These are phyloP conservation scores for Paraphaeosphaeria sporulosa DNA, from an alignment of 2,329 filamentous ascomycete species.

Conservation along the genomic window DNA sequence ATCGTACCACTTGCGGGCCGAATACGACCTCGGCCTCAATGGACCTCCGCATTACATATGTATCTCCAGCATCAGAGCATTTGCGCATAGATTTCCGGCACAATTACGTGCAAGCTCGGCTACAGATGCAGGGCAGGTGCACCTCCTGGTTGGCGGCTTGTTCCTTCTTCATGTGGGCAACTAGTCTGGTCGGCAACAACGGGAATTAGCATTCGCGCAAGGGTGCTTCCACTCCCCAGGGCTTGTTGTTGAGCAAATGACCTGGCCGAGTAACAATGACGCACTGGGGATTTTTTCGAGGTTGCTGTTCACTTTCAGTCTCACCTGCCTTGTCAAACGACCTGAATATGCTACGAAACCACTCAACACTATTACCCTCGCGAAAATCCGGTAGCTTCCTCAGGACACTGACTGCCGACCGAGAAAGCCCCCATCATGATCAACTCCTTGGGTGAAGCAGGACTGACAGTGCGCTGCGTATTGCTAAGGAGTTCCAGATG, in stretches of 20 bases:
- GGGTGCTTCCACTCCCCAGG: no score
- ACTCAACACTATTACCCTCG: background rate
- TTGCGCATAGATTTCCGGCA: background rate
- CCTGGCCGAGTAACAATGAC: background rate
- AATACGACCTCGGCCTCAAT: background rate
- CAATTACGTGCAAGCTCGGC: background rate
- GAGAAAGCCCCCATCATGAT: background rate
- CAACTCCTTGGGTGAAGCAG: background rate
- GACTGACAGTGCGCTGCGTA: background rate
- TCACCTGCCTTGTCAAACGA: background rate
- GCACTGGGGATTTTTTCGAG: no score
- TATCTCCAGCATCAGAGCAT: background rate
- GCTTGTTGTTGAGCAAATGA: no score
- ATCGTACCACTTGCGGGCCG: constrained; percentile 1
- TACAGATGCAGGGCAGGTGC: background rate
- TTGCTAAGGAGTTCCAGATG: background rate
- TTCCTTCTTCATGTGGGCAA: background rate
- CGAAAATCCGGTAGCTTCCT: background rate
- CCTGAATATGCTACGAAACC: background rate
- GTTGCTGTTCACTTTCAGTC: background rate
- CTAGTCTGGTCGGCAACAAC: background rate
- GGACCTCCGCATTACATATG: background rate
- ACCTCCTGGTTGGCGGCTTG: background rate
- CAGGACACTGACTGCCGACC: background rate
- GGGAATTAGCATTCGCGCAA: no score